A percentile compares a stretch with the other conserved stretches of the same genome.
Evolutionary conservation across 768 basidiomycete species (phyloP).

Genomic region (Auriscalpium vulgare): DNA sequence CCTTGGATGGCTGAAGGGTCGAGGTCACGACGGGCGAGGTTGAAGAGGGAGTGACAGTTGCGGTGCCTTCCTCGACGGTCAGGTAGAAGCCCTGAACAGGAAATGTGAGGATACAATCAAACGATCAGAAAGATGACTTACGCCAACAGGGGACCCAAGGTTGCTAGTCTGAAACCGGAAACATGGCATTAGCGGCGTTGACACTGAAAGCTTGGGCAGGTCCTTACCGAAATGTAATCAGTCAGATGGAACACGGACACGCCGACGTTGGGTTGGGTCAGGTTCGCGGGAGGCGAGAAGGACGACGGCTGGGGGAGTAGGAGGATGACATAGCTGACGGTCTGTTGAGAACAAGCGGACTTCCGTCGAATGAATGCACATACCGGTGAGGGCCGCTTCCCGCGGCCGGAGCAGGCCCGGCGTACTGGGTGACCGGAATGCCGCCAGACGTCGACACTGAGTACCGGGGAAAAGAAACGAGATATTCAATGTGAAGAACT

Average conservation of each 20-base stretch:
- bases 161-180: slow-evolving; percentile 30
- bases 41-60: slow-evolving; percentile 40
- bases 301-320: slow-evolving; percentile 54
- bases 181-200: too few relatives aligned
- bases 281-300: slow-evolving; percentile 54
- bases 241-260: slow-evolving; percentile 50
- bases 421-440: slow-evolving; percentile 53
- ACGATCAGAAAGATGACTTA: slow-evolving; percentile 20
- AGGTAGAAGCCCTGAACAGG: slow-evolving; percentile 55
- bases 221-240: slow-evolving; percentile 45
- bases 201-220: too few relatives aligned
- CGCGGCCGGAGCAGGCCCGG: slow-evolving; percentile 59
- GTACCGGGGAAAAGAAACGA: neutral
- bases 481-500: too few relatives aligned
- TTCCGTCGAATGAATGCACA: neutral
- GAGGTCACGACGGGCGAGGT: slow-evolving; percentile 64
- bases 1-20: slow-evolving; percentile 34
- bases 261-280: slow-evolving; percentile 39
- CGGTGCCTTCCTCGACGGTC: slow-evolving; percentile 60
- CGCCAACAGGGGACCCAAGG: slow-evolving; percentile 55
- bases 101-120: neutral
- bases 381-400: slow-evolving; percentile 74
- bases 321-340: slow-evolving; percentile 55
- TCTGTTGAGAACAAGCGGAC: too few relatives aligned
- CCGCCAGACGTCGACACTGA: slow-evolving; percentile 37